Percentiles rank a stretch among this genome's conserved stretches.
phyloP scores from a whole-genome alignment of 177 flowering plant genomes.

The Tripterygium wilfordii region DNA sequence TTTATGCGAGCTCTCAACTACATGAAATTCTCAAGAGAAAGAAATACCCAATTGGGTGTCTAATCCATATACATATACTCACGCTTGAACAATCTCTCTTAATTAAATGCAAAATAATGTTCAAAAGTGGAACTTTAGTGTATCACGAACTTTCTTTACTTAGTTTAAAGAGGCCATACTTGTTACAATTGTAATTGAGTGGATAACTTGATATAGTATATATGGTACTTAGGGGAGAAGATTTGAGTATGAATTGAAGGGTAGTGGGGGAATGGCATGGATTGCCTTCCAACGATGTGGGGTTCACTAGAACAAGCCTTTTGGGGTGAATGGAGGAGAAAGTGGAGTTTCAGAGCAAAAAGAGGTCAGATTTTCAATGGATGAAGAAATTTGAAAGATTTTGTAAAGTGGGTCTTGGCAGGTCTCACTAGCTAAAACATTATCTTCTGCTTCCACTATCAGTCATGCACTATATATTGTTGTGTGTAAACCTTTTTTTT shows the following conservation, averaged over 20 bases:
- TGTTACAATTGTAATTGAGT: conserved; percentile 9
- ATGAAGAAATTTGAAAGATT: background rate
- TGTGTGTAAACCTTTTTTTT: no score
- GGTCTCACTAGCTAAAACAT: conserved; percentile 10
- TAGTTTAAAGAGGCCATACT: background rate
- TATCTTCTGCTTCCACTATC: conserved; percentile 24
- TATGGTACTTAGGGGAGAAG: no score
- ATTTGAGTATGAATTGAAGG: conserved; percentile 3
- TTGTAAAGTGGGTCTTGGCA: conserved; percentile 7
- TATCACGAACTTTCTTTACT: no score
- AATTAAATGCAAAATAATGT: no score
- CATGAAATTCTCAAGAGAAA: no score
- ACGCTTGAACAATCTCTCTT: no score
- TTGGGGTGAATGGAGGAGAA: conserved; percentile 8
- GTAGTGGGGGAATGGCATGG: conserved; percentile 14
- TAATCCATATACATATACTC: no score
- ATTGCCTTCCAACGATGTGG: conserved; percentile 21
- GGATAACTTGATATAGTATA: conserved; percentile 13
- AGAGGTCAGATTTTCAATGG: conserved; percentile 6
- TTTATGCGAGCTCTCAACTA: no score
- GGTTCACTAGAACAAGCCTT: conserved; percentile 10
- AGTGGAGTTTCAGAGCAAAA: conserved; percentile 15
- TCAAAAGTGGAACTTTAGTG: no score
- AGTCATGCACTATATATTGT: background rate
- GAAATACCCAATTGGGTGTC: background rate